Conservation (phyloP, 2,329 filamentous ascomycete genomes). For the Purpureocillium takamizusanense region DNA sequence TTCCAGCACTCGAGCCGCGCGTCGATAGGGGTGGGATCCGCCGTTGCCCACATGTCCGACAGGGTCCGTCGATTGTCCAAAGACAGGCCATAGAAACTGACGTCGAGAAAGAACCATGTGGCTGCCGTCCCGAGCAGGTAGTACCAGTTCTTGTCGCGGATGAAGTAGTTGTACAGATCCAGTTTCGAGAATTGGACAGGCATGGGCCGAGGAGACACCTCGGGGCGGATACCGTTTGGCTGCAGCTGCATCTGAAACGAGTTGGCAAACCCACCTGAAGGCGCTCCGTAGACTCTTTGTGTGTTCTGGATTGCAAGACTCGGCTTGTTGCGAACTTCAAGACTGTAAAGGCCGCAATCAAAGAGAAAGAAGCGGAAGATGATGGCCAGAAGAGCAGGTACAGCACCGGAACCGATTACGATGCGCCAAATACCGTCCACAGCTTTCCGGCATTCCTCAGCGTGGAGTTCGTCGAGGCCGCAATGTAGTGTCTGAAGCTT, state of each 20-base stretch:
- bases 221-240: constrained; percentile 16
- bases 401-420: constrained; percentile 55
- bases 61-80: constrained; percentile 32
- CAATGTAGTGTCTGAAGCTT: constrained; percentile 35
- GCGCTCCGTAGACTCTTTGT: constrained; percentile 45
- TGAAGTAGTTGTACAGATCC: constrained; percentile 41
- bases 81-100: constrained; percentile 45
- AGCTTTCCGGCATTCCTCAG: constrained; percentile 33
- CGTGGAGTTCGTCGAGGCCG: constrained; percentile 34
- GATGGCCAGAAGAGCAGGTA: constrained; percentile 55
- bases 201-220: constrained; percentile 25
- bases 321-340: constrained; percentile 56
- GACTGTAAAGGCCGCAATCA: constrained; percentile 55
- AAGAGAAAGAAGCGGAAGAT: constrained; percentile 59
- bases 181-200: constrained; percentile 39
- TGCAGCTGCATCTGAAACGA: constrained; percentile 12
- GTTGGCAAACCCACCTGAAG: constrained; percentile 9
- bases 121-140: constrained; percentile 32
- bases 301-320: constrained; percentile 50
- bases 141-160: constrained; percentile 27
- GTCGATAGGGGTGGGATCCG: constrained; percentile 21
- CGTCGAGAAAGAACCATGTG: constrained; percentile 44
- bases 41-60: constrained; percentile 29
- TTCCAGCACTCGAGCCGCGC: constrained; percentile 36
- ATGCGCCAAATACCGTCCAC: constrained; percentile 59